Percentiles rank a stretch among this genome's conserved stretches.
phyloP scores from a whole-genome alignment of 2,329 filamentous ascomycete species.

The Tolypocladium paradoxum region DNA sequence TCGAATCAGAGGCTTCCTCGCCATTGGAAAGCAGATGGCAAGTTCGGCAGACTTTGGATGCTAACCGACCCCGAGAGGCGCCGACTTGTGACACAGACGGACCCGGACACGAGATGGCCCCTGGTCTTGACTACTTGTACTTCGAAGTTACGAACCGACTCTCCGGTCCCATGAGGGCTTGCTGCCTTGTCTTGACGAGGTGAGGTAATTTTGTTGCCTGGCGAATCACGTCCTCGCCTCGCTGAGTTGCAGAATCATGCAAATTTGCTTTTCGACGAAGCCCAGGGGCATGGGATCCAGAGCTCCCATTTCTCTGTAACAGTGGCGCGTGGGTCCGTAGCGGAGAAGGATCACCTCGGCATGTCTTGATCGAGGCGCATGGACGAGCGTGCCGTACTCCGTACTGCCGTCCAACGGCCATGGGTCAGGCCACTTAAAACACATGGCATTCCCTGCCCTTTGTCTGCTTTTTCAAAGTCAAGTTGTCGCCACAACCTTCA shows the following conservation, averaged over 20 bases:
- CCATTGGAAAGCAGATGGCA: not conserved
- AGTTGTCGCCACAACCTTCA: not conserved
- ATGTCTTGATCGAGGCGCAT: not conserved
- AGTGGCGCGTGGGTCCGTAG: slow-evolving; percentile 1
- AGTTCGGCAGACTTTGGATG: not conserved
- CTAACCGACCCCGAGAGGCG: not conserved
- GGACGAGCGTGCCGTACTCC: not conserved
- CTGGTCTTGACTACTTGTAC: too few species aligned
- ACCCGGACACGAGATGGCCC: not conserved
- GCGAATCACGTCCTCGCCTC: not conserved
- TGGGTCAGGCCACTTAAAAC: not conserved
- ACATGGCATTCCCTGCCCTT: not conserved
- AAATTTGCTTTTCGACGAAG: too few species aligned
- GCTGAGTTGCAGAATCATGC: not conserved
- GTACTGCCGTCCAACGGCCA: not conserved
- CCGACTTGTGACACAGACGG: not conserved
- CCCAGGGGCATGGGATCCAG: too few species aligned
- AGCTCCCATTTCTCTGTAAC: slow-evolving; percentile 3
- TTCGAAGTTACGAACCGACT: too few species aligned
- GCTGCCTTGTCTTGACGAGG: not conserved
- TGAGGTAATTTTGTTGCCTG: not conserved
- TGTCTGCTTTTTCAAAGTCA: not conserved
- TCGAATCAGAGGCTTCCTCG: not conserved
- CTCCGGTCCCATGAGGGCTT: not conserved
- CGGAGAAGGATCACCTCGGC: not conserved